phyloP scores from a whole-genome alignment of 23 red algal species.

The Agarophyton chilense region DNA sequence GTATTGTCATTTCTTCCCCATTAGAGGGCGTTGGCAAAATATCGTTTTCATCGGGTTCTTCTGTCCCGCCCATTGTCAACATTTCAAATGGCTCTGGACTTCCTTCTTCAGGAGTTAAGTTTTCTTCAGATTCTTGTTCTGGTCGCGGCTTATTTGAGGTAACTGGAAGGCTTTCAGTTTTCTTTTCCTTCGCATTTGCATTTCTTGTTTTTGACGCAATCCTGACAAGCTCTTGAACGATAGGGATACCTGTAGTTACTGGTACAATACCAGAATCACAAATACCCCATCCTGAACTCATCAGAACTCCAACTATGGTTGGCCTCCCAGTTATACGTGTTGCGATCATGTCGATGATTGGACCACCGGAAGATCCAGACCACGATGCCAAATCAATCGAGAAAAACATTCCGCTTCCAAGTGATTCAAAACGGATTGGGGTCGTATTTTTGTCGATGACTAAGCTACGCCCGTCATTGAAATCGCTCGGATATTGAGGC shows the following conservation, averaged over 20 bases:
- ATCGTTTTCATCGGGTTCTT: neutral
- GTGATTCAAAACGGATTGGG: constrained; percentile 42
- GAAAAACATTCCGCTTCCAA: constrained; percentile 30
- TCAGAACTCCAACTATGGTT: constrained; percentile 41
- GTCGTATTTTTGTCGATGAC: constrained; percentile 51
- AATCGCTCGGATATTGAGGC: constrained; percentile 41
- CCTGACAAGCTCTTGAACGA: constrained; percentile 25
- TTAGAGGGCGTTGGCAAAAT: neutral
- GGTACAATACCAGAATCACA: constrained; percentile 62
- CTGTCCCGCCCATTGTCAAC: neutral
- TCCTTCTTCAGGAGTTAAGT: neutral
- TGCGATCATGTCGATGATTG: constrained; percentile 41
- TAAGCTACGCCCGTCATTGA: constrained; percentile 26
- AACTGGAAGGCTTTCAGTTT: neutral
- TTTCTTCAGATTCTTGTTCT: neutral
- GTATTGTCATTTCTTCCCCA: neutral
- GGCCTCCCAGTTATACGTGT: constrained; percentile 21
- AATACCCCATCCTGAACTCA: constrained; percentile 43
- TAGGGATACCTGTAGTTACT: constrained; percentile 21
- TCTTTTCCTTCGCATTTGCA: neutral
- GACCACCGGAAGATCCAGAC: constrained; percentile 52
- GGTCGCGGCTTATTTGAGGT: neutral
- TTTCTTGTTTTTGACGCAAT: neutral
- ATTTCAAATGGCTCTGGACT: neutral
- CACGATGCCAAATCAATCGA: constrained; percentile 49